Evolutionary conservation across 2,329 filamentous ascomycete genomes (phyloP), one percentile per base, ranked within the genome.

Genomic region (Proliferodiscus dingleyae): DNA sequence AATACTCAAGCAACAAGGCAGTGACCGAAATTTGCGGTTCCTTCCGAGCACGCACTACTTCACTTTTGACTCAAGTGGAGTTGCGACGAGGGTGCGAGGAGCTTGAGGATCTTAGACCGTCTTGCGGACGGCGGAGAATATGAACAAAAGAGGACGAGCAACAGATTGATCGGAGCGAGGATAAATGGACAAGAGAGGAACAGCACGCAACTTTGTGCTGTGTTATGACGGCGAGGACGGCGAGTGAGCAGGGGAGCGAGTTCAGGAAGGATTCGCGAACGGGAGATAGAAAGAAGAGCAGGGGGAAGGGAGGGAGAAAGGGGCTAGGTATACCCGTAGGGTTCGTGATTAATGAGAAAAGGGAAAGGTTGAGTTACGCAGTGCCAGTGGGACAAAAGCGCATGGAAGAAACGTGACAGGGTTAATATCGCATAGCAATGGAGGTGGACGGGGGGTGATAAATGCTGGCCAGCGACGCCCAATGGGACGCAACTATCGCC

Each of bases 351-450:
- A 52, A 47, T 40, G 52, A 44, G 30, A 24, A 21, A 39, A 23
- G 23, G 15, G 22, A 51, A 51, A 42, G 45, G 34, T 45, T 26
- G 46, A 43, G 37, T 48, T 49, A 46, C 41, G 45, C 39, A 39
- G 54, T 50, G 49, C 46, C 37, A 47, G 26, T 40, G 37, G 23
- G 37, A 29, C 37, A 41, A 55, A 53, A 60, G 51, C 54, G 59
- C 59, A 62, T 59, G 57, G 55, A 52, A 61, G 50, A 60, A 60
- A 58, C 54, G 57, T 57, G 59, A 62, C 57, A 53, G 49, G 57
- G 58, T 50, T 58, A 41, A 49, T 49, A 54, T 53, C 39, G 46
- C 34, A 39, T 43, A 28, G 29, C 37, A 37, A 40, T 39, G 30
- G 21, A 29, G 34, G 22, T 41, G 38, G 37, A 43, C 18, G 43